Evolutionary conservation across 164 flowering plant genomes (phyloP), one percentile per base, ranked within the genome.

Genomic region (Kingdonia uniflora): DNA sequence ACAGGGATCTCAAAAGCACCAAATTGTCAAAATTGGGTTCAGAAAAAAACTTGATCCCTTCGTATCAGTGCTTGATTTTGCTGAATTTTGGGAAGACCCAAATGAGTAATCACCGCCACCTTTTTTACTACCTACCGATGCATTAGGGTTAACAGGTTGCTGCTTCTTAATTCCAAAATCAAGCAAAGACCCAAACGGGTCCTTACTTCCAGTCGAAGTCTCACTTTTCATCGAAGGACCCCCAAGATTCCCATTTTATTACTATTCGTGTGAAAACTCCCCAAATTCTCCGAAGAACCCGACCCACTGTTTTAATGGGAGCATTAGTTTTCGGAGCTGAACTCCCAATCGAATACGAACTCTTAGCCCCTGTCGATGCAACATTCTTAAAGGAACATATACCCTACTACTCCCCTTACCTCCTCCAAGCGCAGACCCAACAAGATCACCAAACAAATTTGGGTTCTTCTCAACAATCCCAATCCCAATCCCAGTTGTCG

Each of bases 381-480:
- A 75, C 74, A 47, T 71, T 78, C 68, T 84, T 86, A 86, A 67
- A 0, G 95, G 87, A 46, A 61, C 89, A 69, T 76, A 81, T 19
- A 60, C 48, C 49, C 21, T 66, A 39, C 75, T 58, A 67, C 69
- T 80, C 16, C 68, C 71, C 61, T 66, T 71, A 40, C 92, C 91
- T 13, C n/a, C n/a, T n/a, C n/a, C n/a, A n/a, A 92, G 51, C 23
- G 88, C 94, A 0, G 95, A 72, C 15, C 73, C 69, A 1, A 92
- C 58, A 56, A 92, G 70, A 84, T 92, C 95, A 11, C 88, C 79
- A 52, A 92, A 92, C 79, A 92, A 62, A 68, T 79, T 85, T 1
- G 95, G 95, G 47, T 82, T 73, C 29, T 84, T 84, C 21, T 74
- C 65, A 6, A 58, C 80, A 61, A 81, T 65, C 29, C 87, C 87